Conservation (phyloP, 768 basidiomycete genomes). For the Trametes coccinea region DNA sequence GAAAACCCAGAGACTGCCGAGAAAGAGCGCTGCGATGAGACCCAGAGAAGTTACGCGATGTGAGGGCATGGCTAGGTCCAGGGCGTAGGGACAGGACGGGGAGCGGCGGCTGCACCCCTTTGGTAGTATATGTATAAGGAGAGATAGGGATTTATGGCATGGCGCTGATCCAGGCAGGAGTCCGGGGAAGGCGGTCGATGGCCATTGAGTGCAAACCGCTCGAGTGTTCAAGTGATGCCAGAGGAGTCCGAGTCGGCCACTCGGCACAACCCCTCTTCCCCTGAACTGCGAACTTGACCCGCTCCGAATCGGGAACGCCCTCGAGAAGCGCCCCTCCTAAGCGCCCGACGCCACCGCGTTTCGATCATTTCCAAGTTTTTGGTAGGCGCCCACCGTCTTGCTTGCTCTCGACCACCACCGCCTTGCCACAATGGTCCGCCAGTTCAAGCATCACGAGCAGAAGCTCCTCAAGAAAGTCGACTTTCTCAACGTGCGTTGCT, state of each 20-base stretch:
- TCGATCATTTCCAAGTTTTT: constrained; percentile 1
- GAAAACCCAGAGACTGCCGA: constrained; percentile 11
- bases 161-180: neutral
- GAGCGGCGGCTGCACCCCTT: neutral
- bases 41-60: neutral
- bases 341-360: neutral
- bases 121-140: neutral
- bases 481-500: constrained; percentile 76
- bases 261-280: neutral
- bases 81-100: neutral
- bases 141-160: neutral
- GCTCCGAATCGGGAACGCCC: neutral
- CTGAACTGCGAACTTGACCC: neutral
- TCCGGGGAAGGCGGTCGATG: too few relatives aligned
- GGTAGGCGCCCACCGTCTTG: constrained; percentile 2
- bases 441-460: constrained; percentile 96
- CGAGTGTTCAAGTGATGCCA: too few relatives aligned
- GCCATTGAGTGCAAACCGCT: too few relatives aligned
- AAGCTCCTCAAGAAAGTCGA: constrained; percentile 96
- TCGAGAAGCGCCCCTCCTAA: neutral
- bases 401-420: constrained; percentile 9
- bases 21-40: neutral
- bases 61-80: neutral
- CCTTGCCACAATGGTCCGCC: constrained; percentile 67
- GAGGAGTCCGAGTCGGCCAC: neutral